These are phyloP conservation scores for Fusarium piperis DNA, from an alignment of 2,329 filamentous ascomycete species.

Conservation along the genomic window DNA sequence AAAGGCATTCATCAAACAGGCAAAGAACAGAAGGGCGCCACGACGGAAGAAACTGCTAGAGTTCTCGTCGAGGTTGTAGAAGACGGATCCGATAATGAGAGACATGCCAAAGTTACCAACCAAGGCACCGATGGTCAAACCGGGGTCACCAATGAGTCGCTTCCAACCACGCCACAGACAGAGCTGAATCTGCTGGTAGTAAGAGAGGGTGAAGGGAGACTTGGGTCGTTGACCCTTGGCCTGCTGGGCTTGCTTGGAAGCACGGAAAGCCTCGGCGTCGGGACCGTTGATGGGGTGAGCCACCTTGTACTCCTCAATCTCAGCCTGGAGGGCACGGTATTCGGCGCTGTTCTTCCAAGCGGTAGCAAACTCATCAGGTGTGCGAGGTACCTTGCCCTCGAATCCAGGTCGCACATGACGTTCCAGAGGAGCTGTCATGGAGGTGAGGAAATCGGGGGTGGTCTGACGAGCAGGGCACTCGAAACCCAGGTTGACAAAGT, in stretches of 20 bases:
- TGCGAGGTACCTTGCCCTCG: slow-evolving; percentile 65
- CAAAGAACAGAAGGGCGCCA: slow-evolving; percentile 86
- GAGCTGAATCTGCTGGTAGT: slow-evolving; percentile 76
- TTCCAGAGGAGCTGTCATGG: slow-evolving; percentile 70
- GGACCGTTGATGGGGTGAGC: slow-evolving; percentile 63
- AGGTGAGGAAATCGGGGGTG: slow-evolving; percentile 77
- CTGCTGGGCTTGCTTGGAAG: slow-evolving; percentile 63
- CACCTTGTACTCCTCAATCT: slow-evolving; percentile 66
- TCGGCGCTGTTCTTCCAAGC: slow-evolving; percentile 66
- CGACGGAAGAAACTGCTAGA: slow-evolving; percentile 81
- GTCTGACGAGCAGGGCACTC: slow-evolving; percentile 73
- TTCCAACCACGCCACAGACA: slow-evolving; percentile 85
- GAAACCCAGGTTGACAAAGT: slow-evolving; percentile 75
- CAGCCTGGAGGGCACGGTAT: slow-evolving; percentile 60
- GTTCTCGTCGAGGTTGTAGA: slow-evolving; percentile 76
- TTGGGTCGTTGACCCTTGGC: slow-evolving; percentile 68
- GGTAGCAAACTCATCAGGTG: slow-evolving; percentile 69
- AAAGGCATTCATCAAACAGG: slow-evolving; percentile 87
- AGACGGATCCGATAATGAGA: slow-evolving; percentile 81
- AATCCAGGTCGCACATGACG: slow-evolving; percentile 65
- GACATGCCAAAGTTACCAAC: slow-evolving; percentile 80
- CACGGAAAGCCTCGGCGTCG: slow-evolving; percentile 67
- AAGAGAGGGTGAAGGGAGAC: slow-evolving; percentile 87
- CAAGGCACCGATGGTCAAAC: slow-evolving; percentile 73
- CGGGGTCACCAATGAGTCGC: slow-evolving; percentile 80